phyloP scores from a whole-genome alignment of 495 filamentous ascomycete species.

The Penicillium coprophilum region DNA sequence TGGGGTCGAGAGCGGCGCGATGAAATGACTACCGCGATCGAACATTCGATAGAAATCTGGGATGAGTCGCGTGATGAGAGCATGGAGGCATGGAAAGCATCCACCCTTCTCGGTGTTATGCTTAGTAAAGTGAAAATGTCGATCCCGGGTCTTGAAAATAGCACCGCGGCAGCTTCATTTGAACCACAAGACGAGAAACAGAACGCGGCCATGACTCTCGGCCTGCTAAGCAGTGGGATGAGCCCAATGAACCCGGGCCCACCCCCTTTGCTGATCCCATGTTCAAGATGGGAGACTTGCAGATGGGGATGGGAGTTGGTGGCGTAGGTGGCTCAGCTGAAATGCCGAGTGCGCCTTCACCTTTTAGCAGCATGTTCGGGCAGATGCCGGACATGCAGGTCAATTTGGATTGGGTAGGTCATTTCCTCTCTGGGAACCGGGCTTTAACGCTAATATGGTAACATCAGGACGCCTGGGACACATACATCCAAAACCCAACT shows the following conservation, averaged over 20 bases:
- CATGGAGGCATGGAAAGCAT: conserved; percentile 88
- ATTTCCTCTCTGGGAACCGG: background rate
- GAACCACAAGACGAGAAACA: conserved; percentile 49
- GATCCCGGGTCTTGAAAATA: conserved; percentile 27
- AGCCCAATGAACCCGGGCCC: conserved; percentile 55
- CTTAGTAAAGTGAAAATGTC: conserved; percentile 64
- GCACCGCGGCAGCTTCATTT: conserved; percentile 24
- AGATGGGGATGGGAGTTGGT: conserved; percentile 24
- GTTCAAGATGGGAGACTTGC: conserved; percentile 36
- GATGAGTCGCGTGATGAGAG: conserved; percentile 67
- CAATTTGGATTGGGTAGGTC: conserved; percentile 78
- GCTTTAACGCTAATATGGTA: conserved; percentile 17
- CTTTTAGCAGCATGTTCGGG: conserved; percentile 56
- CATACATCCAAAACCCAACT: conserved; percentile 52
- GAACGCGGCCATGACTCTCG: conserved; percentile 77
- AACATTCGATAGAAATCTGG: conserved; percentile 76
- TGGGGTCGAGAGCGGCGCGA: conserved; percentile 69
- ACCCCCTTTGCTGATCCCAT: conserved; percentile 32
- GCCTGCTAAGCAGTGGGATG: conserved; percentile 72
- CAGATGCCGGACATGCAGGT: conserved; percentile 60
- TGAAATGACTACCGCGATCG: conserved; percentile 73
- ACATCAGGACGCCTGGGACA: conserved; percentile 55
- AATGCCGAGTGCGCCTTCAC: conserved; percentile 46
- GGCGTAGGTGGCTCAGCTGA: conserved; percentile 39
- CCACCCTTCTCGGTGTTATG: conserved; percentile 74